Percentiles rank a stretch among this genome's conserved stretches.
These are phyloP conservation scores for Chaetomiaceae sp. DNA, from an alignment of 2,329 filamentous ascomycete species.

Conservation along the genomic window DNA sequence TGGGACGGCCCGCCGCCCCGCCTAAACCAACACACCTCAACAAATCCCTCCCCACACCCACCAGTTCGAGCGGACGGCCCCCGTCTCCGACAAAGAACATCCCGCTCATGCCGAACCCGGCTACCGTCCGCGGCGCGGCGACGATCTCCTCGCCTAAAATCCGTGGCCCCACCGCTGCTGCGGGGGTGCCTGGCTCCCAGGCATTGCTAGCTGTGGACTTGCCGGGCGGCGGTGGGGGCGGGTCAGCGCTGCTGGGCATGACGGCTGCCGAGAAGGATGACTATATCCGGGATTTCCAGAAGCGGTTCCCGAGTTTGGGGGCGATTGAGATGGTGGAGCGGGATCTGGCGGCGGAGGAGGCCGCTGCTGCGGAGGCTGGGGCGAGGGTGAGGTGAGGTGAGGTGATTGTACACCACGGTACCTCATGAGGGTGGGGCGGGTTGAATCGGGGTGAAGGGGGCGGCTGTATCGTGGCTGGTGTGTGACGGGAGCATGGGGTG, in stretches of 20 bases:
- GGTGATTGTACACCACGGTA: too few relatives aligned
- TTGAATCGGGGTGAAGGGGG: too few relatives aligned
- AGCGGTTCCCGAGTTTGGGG: constrained; percentile 78
- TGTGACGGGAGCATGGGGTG: too few relatives aligned
- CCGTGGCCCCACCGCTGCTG: neutral
- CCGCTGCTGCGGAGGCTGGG: neutral
- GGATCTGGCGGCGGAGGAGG: constrained; percentile 40
- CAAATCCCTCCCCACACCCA: constrained; percentile 41
- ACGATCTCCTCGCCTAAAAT: constrained; percentile 19
- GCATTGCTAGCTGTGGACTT: constrained; percentile 41
- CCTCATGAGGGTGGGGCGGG: too few relatives aligned
- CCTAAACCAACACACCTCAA: constrained; percentile 59
- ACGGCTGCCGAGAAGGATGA: constrained; percentile 56
- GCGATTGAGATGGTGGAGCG: constrained; percentile 85
- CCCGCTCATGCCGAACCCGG: neutral
- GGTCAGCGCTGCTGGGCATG: constrained; percentile 47
- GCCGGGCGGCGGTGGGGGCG: constrained; percentile 31
- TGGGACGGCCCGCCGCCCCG: constrained; percentile 46
- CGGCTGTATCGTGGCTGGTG: too few relatives aligned
- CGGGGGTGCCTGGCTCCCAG: constrained; percentile 26
- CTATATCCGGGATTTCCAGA: constrained; percentile 66
- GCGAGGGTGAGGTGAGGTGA: neutral
- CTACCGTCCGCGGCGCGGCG: constrained; percentile 6
- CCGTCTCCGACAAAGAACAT: constrained; percentile 41
- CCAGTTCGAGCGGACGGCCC: constrained; percentile 25